These are phyloP conservation scores for Lactifluus echinatus DNA, from an alignment of 768 basidiomycete species.

Conservation along the genomic window DNA sequence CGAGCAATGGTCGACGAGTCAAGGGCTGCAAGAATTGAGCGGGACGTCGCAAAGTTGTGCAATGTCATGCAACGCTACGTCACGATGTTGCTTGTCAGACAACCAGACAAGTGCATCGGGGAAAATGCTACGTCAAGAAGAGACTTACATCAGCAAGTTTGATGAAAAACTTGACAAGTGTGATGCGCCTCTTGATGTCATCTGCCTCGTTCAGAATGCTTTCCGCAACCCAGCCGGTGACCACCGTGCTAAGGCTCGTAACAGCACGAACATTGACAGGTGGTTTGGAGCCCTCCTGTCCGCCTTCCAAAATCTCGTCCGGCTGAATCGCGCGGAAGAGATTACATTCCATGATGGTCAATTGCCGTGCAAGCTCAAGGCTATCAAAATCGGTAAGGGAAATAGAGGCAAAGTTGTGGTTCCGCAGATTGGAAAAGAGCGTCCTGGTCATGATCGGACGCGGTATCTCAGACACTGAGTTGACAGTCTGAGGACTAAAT, in stretches of 20 bases:
- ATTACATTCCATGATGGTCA: conserved; percentile 89
- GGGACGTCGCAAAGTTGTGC: conserved; percentile 86
- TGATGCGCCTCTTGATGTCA: conserved; percentile 78
- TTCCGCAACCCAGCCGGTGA: conserved; percentile 96
- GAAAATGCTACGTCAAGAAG: not conserved
- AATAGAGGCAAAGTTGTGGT: conserved; percentile 53
- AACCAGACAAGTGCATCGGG: not conserved
- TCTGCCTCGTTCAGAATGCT: conserved; percentile 87
- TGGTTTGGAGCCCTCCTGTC: conserved; percentile 56
- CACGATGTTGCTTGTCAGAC: conserved; percentile 4
- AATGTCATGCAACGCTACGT: conserved; percentile 71
- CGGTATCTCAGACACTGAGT: conserved; percentile 59
- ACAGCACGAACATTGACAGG: conserved; percentile 74
- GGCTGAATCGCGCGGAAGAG: conserved; percentile 81
- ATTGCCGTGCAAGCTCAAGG: conserved; percentile 84
- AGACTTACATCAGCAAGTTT: conserved; percentile 79
- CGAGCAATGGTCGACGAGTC: conserved; percentile 94
- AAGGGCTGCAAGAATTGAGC: conserved; percentile 87
- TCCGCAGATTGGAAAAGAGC: conserved; percentile 57
- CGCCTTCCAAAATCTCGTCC: conserved; percentile 82
- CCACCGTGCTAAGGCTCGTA: conserved; percentile 79
- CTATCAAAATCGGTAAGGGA: conserved; percentile 86
- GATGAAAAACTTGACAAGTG: conserved; percentile 83
- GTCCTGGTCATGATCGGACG: conserved; percentile 81
- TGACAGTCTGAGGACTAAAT: conserved; percentile 48